Evolutionary conservation across 2,329 filamentous ascomycete genomes (phyloP).

Genomic region (Amauroascus niger): DNA sequence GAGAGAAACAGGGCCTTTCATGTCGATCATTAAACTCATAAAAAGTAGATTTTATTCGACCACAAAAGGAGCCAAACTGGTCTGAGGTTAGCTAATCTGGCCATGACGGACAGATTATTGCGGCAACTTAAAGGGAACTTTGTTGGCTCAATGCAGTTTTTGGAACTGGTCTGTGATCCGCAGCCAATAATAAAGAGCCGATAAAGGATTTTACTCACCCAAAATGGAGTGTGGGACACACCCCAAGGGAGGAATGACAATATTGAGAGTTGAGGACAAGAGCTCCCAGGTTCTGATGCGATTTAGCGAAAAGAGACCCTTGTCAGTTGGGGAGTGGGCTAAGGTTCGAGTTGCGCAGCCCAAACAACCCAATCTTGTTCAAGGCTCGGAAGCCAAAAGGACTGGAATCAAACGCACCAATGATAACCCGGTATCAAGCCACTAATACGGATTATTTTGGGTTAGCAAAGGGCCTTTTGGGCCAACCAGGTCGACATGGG

Average conservation of each 20-base stretch:
- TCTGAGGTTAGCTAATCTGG: constrained; percentile 7
- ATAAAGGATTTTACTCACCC: constrained; percentile 7
- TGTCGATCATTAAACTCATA: constrained; percentile 11
- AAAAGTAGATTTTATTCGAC: constrained; percentile 5
- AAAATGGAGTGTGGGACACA: constrained; percentile 11
- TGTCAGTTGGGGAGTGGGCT: constrained; percentile 8
- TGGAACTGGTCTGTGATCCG: constrained; percentile 8
- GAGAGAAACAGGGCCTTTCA: constrained; percentile 9
- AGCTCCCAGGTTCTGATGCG: constrained; percentile 6
- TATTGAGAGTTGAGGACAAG: background rate
- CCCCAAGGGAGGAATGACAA: background rate
- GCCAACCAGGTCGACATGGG: constrained; percentile 5
- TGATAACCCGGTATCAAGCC: background rate
- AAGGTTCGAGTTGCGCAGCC: constrained; percentile 12
- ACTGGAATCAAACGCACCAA: constrained; percentile 8
- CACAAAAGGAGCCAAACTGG: constrained; percentile 6
- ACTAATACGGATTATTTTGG: constrained; percentile 5
- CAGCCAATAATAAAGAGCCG: constrained; percentile 3
- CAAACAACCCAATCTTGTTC: constrained; percentile 13
- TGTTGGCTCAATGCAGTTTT: constrained; percentile 8
- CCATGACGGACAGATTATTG: constrained; percentile 4
- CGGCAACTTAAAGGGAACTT: constrained; percentile 9
- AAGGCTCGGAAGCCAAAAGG: constrained; percentile 13
- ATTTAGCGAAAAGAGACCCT: constrained; percentile 10
- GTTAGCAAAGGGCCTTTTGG: background rate